Percentiles rank a stretch among this genome's conserved stretches.
These are phyloP conservation scores for Claviceps sp. DNA, from an alignment of 2,329 filamentous ascomycete species.

Conservation along the genomic window DNA sequence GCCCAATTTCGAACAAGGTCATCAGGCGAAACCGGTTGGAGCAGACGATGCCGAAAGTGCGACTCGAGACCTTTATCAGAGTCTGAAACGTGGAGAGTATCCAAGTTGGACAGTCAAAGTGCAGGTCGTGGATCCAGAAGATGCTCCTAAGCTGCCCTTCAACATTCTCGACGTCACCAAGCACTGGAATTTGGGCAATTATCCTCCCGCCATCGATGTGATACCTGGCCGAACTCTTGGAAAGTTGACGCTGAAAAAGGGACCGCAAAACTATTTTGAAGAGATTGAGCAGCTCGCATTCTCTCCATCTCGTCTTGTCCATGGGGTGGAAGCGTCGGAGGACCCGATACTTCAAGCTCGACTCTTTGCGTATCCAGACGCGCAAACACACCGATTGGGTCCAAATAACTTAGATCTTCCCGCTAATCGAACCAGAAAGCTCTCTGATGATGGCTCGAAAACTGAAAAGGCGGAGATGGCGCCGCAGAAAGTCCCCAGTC, in stretches of 20 bases:
- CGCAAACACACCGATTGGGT: slow-evolving; percentile 45
- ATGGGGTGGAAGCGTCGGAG: slow-evolving; percentile 47
- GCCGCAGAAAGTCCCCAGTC: neutral
- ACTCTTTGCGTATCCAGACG: slow-evolving; percentile 48
- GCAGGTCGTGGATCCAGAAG: slow-evolving; percentile 47
- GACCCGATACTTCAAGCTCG: slow-evolving; percentile 50
- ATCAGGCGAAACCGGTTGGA: slow-evolving; percentile 40
- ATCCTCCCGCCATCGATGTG: neutral
- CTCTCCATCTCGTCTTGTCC: slow-evolving; percentile 49
- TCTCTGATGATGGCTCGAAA: neutral
- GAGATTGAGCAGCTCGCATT: slow-evolving; percentile 59
- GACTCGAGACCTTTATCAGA: slow-evolving; percentile 50
- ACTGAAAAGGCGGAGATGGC: neutral
- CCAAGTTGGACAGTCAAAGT: slow-evolving; percentile 52
- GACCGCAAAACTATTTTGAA: slow-evolving; percentile 53
- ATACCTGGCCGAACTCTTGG: slow-evolving; percentile 49
- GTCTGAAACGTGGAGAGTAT: slow-evolving; percentile 46
- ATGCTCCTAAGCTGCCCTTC: slow-evolving; percentile 47
- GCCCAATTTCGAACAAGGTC: slow-evolving; percentile 43
- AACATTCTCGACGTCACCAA: slow-evolving; percentile 60
- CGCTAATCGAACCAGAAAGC: neutral
- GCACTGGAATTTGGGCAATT: slow-evolving; percentile 49
- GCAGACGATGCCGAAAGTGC: slow-evolving; percentile 48
- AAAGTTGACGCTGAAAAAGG: slow-evolving; percentile 50
- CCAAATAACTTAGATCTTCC: neutral